Percentiles rank a stretch among this genome's conserved stretches.
These are phyloP conservation scores for Exophiala xenobiotica DNA, from an alignment of 2,329 filamentous ascomycete species.

Conservation along the genomic window DNA sequence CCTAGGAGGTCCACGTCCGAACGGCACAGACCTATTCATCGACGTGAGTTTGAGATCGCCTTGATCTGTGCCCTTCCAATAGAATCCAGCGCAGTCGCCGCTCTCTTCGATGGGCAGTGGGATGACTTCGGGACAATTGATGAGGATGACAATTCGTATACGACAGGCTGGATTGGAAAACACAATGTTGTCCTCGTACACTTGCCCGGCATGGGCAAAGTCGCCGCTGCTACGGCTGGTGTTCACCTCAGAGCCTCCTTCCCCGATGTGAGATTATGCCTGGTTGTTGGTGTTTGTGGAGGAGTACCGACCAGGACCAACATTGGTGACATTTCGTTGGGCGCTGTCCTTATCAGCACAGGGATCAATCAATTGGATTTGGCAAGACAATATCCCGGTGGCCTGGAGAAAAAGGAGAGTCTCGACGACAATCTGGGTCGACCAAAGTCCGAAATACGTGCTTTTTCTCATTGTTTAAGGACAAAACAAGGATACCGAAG, in stretches of 20 bases:
- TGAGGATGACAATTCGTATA: too few relatives aligned
- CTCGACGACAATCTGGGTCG: not conserved
- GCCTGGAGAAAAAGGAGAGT: not conserved
- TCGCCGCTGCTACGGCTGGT: not conserved
- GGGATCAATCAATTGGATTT: not conserved
- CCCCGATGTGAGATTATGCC: not conserved
- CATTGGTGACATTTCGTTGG: constrained; percentile 31
- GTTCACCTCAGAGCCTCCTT: constrained; percentile 4
- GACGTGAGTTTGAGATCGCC: too few relatives aligned
- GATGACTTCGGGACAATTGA: too few relatives aligned
- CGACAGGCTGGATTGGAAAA: too few relatives aligned
- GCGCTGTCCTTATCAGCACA: constrained; percentile 35
- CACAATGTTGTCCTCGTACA: too few relatives aligned
- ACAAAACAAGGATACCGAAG: not conserved
- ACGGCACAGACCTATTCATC: too few relatives aligned
- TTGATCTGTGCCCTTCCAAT: too few relatives aligned
- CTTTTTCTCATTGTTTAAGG: not conserved
- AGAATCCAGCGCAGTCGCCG: too few relatives aligned
- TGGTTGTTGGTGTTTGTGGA: constrained; percentile 11
- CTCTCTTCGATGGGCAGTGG: too few relatives aligned
- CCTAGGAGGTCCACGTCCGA: too few relatives aligned
- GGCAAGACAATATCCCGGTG: not conserved
- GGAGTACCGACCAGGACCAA: not conserved
- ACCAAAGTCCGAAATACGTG: not conserved
- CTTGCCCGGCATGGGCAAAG: constrained; percentile 19